These are phyloP conservation scores for Hagleromyces aurorensis DNA, from an alignment of 805 yeast species.

Conservation along the genomic window DNA sequence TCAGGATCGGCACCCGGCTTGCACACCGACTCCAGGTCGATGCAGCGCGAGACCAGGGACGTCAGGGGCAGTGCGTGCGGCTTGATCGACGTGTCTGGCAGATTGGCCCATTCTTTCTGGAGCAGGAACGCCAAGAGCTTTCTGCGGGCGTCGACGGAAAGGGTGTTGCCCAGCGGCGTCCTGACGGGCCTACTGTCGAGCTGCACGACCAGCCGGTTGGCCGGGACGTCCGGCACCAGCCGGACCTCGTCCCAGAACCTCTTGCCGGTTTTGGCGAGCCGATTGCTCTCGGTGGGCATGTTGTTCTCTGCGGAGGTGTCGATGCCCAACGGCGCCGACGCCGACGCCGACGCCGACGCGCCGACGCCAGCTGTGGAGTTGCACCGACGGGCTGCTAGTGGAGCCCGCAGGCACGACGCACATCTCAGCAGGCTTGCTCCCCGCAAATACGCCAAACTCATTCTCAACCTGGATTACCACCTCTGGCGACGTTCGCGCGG, in stretches of 20 bases:
- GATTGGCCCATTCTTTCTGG: slow-evolving; percentile 79
- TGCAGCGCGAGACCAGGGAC: slow-evolving; percentile 75
- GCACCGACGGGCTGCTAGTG: too few species aligned
- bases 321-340: slow-evolving; percentile 21
- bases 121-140: slow-evolving; percentile 62
- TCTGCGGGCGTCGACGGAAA: slow-evolving; percentile 55
- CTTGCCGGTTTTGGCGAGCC: slow-evolving; percentile 57
- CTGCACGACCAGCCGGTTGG: slow-evolving; percentile 42
- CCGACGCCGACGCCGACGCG: too few species aligned
- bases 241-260: slow-evolving; percentile 77
- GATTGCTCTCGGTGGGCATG: slow-evolving; percentile 52
- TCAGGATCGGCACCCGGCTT: slow-evolving; percentile 35
- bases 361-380: too few species aligned
- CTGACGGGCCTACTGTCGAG: slow-evolving; percentile 70
- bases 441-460: too few species aligned
- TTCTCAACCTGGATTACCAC: too few species aligned
- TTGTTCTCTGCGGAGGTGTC: slow-evolving; percentile 44
- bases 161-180: slow-evolving; percentile 73
- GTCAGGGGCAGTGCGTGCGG: slow-evolving; percentile 77
- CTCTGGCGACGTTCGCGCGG: too few species aligned
- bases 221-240: slow-evolving; percentile 25
- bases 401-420: too few species aligned
- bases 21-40: slow-evolving; percentile 53
- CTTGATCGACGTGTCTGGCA: slow-evolving; percentile 60
- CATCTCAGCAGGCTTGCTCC: too few species aligned